phyloP scores from a whole-genome alignment of 371 early-diverging fungal species.

The Apophysomyces sp. region DNA sequence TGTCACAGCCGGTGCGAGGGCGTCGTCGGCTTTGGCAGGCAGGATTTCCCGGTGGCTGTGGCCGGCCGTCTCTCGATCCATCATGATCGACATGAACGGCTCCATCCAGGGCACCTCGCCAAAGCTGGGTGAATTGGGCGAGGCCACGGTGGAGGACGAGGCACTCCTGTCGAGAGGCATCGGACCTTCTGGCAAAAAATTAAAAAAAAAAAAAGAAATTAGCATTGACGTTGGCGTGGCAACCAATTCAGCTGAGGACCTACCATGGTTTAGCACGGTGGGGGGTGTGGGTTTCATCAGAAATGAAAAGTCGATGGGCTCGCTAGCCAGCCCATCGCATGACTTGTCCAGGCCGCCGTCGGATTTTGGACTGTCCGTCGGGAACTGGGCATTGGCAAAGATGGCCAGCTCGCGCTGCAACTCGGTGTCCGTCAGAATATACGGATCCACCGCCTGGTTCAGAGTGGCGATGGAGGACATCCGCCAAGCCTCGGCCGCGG shows the following conservation, averaged over 20 bases:
- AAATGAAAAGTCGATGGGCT: not conserved
- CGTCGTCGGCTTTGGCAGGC: too few relatives aligned
- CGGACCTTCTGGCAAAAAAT: too few relatives aligned
- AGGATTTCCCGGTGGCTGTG: too few relatives aligned
- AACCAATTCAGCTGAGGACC: too few relatives aligned
- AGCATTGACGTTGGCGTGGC: too few relatives aligned
- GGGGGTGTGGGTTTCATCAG: not conserved
- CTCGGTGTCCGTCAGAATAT: constrained; percentile 34
- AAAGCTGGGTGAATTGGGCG: too few relatives aligned
- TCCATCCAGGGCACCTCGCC: not conserved
- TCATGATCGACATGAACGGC: not conserved
- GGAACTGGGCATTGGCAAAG: constrained; percentile 59
- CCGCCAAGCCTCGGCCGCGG: not conserved
- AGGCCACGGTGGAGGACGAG: too few relatives aligned
- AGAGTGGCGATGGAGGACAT: constrained; percentile 20
- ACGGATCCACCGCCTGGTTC: constrained; percentile 35
- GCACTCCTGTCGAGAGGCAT: too few relatives aligned
- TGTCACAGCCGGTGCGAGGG: too few relatives aligned
- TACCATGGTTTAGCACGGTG: not conserved
- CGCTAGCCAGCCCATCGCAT: not conserved
- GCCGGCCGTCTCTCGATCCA: too few relatives aligned
- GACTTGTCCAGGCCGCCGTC: not conserved
- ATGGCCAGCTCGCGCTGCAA: constrained; percentile 38
- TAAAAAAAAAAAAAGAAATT: too few relatives aligned
- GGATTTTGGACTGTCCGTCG: constrained; percentile 4